Percentiles rank a stretch among this genome's conserved stretches.
These are phyloP conservation scores for Curvularia sp. DNA, from an alignment of 2,329 filamentous ascomycete species.

Conservation along the genomic window DNA sequence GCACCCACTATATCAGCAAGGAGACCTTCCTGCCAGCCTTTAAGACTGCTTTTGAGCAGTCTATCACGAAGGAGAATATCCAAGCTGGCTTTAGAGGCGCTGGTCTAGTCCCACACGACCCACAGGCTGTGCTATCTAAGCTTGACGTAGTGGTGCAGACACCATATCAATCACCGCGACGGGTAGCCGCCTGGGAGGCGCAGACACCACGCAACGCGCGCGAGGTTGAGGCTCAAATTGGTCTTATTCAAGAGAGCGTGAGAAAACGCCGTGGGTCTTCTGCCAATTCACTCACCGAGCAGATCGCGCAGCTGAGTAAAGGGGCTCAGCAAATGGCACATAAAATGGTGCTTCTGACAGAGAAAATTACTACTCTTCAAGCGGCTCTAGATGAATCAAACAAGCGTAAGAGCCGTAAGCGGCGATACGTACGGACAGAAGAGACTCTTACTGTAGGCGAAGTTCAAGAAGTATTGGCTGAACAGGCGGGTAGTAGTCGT, in stretches of 20 bases:
- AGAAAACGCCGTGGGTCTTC: conserved; percentile 11
- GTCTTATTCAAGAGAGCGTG: conserved; percentile 17
- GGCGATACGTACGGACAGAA: background rate
- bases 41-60: too few species aligned
- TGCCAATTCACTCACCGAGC: conserved; percentile 12
- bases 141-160: conserved; percentile 36
- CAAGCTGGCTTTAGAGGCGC: conserved; percentile 41
- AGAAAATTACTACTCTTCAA: background rate
- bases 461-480: too few species aligned
- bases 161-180: conserved; percentile 12
- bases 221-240: conserved; percentile 16
- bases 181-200: conserved; percentile 10
- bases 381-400: background rate
- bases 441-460: background rate
- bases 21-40: too few species aligned
- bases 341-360: conserved; percentile 13
- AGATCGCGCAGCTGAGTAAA: conserved; percentile 15
- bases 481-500: background rate
- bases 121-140: conserved; percentile 44
- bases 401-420: background rate
- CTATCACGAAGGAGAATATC: conserved; percentile 36
- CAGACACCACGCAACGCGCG: too few species aligned
- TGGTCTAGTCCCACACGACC: conserved; percentile 44
- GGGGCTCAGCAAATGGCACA: conserved; percentile 5
- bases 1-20: too few species aligned